A percentile compares a stretch with the other conserved stretches of the same genome.
Conservation (phyloP, 768 basidiomycete genomes). For the Cystobasidium onofrii region DNA sequence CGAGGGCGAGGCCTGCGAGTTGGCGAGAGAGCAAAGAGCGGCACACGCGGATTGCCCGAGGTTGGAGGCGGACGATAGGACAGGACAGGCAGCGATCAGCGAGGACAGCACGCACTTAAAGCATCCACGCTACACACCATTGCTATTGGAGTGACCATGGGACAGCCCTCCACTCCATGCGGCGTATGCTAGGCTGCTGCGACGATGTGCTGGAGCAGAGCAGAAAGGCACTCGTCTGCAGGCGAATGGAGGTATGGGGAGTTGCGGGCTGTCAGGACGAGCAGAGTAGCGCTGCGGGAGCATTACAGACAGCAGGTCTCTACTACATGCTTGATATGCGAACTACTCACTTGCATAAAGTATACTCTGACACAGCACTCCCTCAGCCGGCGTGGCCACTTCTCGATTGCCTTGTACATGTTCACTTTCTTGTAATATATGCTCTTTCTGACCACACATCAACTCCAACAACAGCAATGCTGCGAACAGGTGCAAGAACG, state of each 20-base stretch:
- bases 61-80: background rate
- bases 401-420: background rate
- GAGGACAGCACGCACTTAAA: too few relatives aligned
- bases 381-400: background rate
- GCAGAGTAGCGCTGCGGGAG: background rate
- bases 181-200: too few relatives aligned
- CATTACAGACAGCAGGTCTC: too few relatives aligned
- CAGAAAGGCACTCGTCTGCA: background rate
- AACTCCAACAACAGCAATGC: background rate
- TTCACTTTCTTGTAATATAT: background rate
- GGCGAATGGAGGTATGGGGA: too few relatives aligned
- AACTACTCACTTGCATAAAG: too few relatives aligned
- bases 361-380: too few relatives aligned
- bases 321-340: too few relatives aligned
- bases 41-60: background rate
- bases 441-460: background rate
- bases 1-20: slow-evolving; percentile 3
- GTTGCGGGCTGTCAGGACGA: too few relatives aligned
- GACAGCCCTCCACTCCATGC: background rate
- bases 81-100: background rate
- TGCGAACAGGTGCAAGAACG: background rate
- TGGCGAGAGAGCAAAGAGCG: background rate
- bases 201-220: background rate
- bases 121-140: background rate
- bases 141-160: background rate